Conservation (phyloP, 192 early-diverging fungal genomes). For the Linnemannia schmuckeri region DNA sequence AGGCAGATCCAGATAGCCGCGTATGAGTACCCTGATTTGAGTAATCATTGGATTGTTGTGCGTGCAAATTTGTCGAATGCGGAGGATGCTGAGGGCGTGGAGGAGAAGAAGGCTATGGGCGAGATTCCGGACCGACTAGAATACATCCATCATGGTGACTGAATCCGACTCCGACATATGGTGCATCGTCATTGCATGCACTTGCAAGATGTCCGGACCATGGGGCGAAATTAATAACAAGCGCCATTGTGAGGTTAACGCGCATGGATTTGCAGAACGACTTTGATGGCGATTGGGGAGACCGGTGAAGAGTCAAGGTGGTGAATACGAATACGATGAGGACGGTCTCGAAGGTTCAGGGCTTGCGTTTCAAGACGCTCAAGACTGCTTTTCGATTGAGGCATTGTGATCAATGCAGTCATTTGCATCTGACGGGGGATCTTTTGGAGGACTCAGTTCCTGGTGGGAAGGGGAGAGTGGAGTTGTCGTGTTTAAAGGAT, state of each 20-base stretch:
- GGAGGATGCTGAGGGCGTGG: background rate
- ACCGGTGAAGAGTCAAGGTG: constrained; percentile 88
- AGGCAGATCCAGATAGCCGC: constrained; percentile 79
- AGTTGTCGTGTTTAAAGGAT: constrained; percentile 31
- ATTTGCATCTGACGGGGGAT: constrained; percentile 68
- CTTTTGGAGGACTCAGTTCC: constrained; percentile 61
- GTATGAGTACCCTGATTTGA: constrained; percentile 72
- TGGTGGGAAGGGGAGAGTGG: constrained; percentile 69
- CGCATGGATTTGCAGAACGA: constrained; percentile 63
- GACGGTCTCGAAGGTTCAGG: constrained; percentile 37
- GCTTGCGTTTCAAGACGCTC: constrained; percentile 61
- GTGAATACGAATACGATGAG: constrained; percentile 44
- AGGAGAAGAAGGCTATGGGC: background rate
- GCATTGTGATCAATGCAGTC: constrained; percentile 74
- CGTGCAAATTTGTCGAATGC: constrained; percentile 20
- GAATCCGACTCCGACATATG: constrained; percentile 78
- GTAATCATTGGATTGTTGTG: constrained; percentile 71
- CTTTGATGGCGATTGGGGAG: constrained; percentile 84
- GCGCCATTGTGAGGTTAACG: constrained; percentile 36
- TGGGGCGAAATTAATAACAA: background rate
- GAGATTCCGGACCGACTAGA: constrained; percentile 49
- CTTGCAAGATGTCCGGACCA: constrained; percentile 68
- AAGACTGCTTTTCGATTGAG: constrained; percentile 75
- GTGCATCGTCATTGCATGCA: constrained; percentile 71
- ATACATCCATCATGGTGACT: constrained; percentile 75